Evolutionary conservation across 306 rosid genomes (phyloP), one percentile per base, ranked within the genome.

Genomic region (Quercus dentata): DNA sequence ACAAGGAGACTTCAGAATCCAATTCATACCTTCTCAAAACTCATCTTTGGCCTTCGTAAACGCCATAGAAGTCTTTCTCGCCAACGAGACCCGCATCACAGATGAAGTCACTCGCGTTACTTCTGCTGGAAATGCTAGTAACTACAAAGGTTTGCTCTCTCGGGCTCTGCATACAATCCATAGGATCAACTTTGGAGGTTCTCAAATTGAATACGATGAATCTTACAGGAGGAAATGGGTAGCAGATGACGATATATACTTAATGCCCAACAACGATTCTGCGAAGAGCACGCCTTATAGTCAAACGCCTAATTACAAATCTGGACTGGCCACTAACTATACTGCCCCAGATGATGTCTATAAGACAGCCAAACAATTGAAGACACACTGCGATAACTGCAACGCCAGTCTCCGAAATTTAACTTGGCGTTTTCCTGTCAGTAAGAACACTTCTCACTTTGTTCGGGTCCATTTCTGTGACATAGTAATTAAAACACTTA

Each of bases 31-130:
- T 6, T 30, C 21, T 35, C 61, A 30, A 20, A 0, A 9, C 6
- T 30, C 72, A 6, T 54, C 81, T 3, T 27, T 82, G 27, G 87
- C 90, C 0, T 89, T 87, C 75, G 87, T 89, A 2, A 89, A 83
- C 25, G 92, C 92, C 30, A 81, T 89, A 19, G 92, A 89, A 76
- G 82, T 89, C 8, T 83, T 85, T 62, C 27, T 21, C 1, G 79
- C 83, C 2, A 90, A 90, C 3, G 10, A 35, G 0, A 78, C 9
- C 44, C 85, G 54, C 1, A 65, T 65, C 64, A 0, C 6, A 0
- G 28, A 57, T 38, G 0, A 0, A 0, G 62, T 52, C 17, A 0
- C 19, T 0, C 44, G 12, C 54, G 83, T 80, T 74, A 83, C 56
- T 51, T 15, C 30, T 1, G 19, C 11, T 6, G 72, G 82, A 6